Percentiles rank a stretch among this genome's conserved stretches.
These are phyloP conservation scores for Arachnomyces sp. DNA, from an alignment of 2,329 filamentous ascomycete species.

Conservation along the genomic window DNA sequence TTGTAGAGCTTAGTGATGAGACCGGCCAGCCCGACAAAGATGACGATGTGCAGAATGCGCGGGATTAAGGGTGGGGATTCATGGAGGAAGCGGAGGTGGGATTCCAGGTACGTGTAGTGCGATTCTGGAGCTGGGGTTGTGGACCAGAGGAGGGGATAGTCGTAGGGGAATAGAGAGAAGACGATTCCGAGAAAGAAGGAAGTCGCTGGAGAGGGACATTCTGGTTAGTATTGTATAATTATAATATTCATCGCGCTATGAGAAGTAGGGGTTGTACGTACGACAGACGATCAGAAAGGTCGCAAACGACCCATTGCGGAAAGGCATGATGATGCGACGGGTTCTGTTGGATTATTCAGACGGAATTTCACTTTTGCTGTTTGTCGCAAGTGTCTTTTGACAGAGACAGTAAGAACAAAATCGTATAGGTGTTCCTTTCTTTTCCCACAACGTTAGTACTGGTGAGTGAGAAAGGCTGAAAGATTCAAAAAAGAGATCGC, in stretches of 20 bases:
- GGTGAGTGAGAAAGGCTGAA: not conserved
- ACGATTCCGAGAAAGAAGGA: constrained; percentile 98
- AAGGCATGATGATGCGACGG: constrained; percentile 27
- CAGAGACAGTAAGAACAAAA: too few relatives aligned
- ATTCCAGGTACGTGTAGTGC: constrained; percentile 80
- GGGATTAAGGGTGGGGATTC: constrained; percentile 84
- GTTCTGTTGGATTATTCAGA: too few relatives aligned
- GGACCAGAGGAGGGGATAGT: constrained; percentile 44
- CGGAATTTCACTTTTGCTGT: too few relatives aligned
- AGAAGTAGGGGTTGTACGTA: constrained; percentile 45
- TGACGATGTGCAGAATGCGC: constrained; percentile 88
- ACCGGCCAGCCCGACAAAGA: constrained; percentile 78
- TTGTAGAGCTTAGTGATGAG: constrained; percentile 94
- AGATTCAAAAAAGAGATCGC: not conserved
- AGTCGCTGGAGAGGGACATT: constrained; percentile 52
- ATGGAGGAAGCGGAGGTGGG: constrained; percentile 85
- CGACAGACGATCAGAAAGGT: constrained; percentile 95
- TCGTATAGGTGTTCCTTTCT: not conserved
- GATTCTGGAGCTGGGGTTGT: constrained; percentile 34
- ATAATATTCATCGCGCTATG: constrained; percentile 7
- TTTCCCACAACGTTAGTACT: not conserved
- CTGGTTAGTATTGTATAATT: constrained; percentile 1
- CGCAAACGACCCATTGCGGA: constrained; percentile 62
- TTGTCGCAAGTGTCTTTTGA: too few relatives aligned
- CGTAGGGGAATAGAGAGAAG: constrained; percentile 94